A percentile compares a stretch with the other conserved stretches of the same genome.
phyloP scores from a whole-genome alignment of 495 filamentous ascomycete genomes.

The Xylaria cubensis region DNA sequence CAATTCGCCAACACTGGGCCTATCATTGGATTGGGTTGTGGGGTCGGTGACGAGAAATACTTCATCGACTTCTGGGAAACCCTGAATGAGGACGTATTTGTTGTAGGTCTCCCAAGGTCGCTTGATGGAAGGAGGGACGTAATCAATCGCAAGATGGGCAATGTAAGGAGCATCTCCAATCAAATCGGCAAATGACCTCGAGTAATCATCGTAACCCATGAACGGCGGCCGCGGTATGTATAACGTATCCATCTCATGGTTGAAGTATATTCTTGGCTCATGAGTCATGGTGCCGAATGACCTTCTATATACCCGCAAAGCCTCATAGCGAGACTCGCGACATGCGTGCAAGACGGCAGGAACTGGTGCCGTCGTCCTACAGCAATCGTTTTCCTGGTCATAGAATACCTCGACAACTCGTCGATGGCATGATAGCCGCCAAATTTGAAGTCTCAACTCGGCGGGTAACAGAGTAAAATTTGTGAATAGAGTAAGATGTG shows the following conservation, averaged over 20 bases:
- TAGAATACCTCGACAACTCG: constrained; percentile 54
- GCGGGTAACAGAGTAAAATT: constrained; percentile 51
- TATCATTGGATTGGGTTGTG: constrained; percentile 13
- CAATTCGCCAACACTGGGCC: constrained; percentile 8
- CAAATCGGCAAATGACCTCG: constrained; percentile 47
- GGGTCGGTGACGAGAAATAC: constrained; percentile 46
- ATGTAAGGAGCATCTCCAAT: constrained; percentile 39
- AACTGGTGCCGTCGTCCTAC: constrained; percentile 45
- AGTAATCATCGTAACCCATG: constrained; percentile 56
- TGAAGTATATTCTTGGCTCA: constrained; percentile 50
- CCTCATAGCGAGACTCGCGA: constrained; percentile 54
- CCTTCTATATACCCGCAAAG: constrained; percentile 46
- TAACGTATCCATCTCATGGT: constrained; percentile 52
- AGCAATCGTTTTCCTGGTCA: constrained; percentile 39
- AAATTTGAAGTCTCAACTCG: constrained; percentile 60
- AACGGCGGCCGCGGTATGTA: constrained; percentile 54
- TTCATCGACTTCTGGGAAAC: constrained; percentile 50
- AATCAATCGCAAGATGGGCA: constrained; percentile 54
- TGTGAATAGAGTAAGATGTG: constrained; percentile 40
- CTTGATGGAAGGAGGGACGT: constrained; percentile 52
- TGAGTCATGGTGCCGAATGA: constrained; percentile 49
- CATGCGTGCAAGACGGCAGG: constrained; percentile 51
- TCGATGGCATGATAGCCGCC: constrained; percentile 46
- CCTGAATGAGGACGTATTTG: constrained; percentile 54
- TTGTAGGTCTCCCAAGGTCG: constrained; percentile 61